These are phyloP conservation scores for Pterothamnion heteromorphum DNA, from an alignment of 31 red algal species.

Conservation along the genomic window DNA sequence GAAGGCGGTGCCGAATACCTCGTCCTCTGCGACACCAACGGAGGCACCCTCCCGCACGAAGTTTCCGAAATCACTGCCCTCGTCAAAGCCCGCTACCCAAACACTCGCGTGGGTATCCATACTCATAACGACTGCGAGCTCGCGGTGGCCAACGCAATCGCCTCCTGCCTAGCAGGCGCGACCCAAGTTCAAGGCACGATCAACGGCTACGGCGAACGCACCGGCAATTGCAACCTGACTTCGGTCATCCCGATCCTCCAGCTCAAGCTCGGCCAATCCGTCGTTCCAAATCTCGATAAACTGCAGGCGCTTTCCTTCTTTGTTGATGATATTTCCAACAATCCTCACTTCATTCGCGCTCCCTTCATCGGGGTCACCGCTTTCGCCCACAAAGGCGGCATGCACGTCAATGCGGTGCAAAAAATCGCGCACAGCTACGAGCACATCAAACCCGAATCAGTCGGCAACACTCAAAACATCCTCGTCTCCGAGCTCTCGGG, in stretches of 20 bases:
- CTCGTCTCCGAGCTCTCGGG: conserved; percentile 92
- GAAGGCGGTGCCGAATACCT: conserved; percentile 76
- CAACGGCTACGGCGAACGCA: conserved; percentile 98
- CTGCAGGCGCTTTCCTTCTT: conserved; percentile 77
- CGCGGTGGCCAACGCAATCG: conserved; percentile 91
- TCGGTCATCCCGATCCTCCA: conserved; percentile 82
- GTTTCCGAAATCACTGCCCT: conserved; percentile 58
- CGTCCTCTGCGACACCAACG: conserved; percentile 99
- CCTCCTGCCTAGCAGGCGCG: conserved; percentile 78
- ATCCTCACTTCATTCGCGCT: conserved; percentile 55
- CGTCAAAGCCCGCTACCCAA: conserved; percentile 51
- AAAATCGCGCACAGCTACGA: conserved; percentile 85
- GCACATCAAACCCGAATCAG: conserved; percentile 77
- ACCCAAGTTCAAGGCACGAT: conserved; percentile 83
- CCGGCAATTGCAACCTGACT: conserved; percentile 92
- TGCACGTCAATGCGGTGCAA: conserved; percentile 92
- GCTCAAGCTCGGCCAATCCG: conserved; percentile 72
- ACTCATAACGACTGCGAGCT: conserved; percentile 98
- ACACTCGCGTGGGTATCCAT: conserved; percentile 77
- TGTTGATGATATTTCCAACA: conserved; percentile 87
- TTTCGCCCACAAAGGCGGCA: conserved; percentile 99
- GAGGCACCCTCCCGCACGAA: conserved; percentile 82
- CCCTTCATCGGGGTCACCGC: conserved; percentile 85
- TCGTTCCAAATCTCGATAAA: conserved; percentile 58
- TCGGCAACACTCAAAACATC: conserved; percentile 84